Evolutionary conservation across 352 stramenopile genomes (phyloP).

Genomic region (Pelagophyceae sp.): DNA sequence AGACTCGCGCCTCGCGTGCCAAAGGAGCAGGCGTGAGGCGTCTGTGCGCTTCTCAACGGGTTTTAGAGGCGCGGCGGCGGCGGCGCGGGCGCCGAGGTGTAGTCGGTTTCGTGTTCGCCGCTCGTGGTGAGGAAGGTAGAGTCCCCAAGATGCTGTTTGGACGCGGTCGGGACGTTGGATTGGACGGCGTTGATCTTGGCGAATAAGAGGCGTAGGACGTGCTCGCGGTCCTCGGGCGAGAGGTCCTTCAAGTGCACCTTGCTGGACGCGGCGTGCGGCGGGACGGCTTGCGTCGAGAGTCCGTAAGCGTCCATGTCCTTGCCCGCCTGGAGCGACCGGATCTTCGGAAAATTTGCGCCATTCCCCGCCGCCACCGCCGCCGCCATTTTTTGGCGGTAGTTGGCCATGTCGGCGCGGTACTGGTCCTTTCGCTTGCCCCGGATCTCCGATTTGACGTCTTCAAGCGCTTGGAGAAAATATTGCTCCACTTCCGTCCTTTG

Average conservation of each 20-base stretch:
- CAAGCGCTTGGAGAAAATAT: constrained; percentile 80
- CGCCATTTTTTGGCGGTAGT: constrained; percentile 37
- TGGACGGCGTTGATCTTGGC: constrained; percentile 73
- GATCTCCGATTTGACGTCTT: constrained; percentile 69
- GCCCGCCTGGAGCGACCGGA: constrained; percentile 23
- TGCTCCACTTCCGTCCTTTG: constrained; percentile 76
- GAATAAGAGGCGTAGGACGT: constrained; percentile 80
- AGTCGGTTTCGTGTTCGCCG: no score
- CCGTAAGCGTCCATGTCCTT: constrained; percentile 19
- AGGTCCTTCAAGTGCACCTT: constrained; percentile 76
- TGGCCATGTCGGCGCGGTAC: constrained; percentile 28
- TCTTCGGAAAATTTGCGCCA: constrained; percentile 35
- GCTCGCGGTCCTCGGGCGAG: constrained; percentile 75
- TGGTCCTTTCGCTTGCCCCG: constrained; percentile 42
- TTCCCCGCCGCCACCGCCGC: constrained; percentile 6
- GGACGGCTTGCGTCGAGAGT: neutral
- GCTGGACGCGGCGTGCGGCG: constrained; percentile 11
- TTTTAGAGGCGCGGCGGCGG: no score
- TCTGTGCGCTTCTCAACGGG: no score
- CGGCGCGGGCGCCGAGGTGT: no score
- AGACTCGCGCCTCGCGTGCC: no score
- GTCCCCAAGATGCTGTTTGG: constrained; percentile 17
- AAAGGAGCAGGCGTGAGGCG: no score
- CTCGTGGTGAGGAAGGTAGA: neutral
- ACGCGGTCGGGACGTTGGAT: constrained; percentile 9